These are phyloP conservation scores for Schizothecium vesticola DNA, from an alignment of 495 filamentous ascomycete genomes.

Conservation along the genomic window DNA sequence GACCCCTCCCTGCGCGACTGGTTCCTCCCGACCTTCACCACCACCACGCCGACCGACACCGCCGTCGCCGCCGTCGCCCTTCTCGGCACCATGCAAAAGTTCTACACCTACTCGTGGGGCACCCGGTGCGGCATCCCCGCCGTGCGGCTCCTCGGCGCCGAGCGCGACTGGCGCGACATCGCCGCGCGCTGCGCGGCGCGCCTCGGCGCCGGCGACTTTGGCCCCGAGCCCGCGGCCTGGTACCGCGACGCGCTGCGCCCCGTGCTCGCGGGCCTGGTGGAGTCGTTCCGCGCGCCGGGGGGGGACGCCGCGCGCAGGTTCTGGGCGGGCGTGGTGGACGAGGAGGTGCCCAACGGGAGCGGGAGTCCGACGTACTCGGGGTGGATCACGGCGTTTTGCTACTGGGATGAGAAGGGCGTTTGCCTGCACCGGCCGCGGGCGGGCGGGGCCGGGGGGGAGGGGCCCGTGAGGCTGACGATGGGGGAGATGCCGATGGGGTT, in stretches of 20 bases:
- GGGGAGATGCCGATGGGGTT: slow-evolving; percentile 37
- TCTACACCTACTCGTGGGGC: slow-evolving; percentile 38
- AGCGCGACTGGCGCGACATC: slow-evolving; percentile 36
- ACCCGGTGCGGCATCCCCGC: slow-evolving; percentile 38
- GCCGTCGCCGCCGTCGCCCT: slow-evolving; percentile 39
- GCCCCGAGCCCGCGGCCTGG: slow-evolving; percentile 28
- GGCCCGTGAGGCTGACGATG: slow-evolving; percentile 20
- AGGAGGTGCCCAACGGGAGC: slow-evolving; percentile 31
- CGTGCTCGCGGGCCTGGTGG: slow-evolving; percentile 31
- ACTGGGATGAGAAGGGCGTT: slow-evolving; percentile 37
- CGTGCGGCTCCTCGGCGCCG: slow-evolving; percentile 38
- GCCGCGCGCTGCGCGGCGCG: slow-evolving; percentile 26
- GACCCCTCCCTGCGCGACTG: slow-evolving; percentile 35
- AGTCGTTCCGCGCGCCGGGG: slow-evolving; percentile 31
- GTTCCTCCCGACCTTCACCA: slow-evolving; percentile 43
- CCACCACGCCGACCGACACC: slow-evolving; percentile 38
- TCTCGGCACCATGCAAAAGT: slow-evolving; percentile 45
- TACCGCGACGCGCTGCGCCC: slow-evolving; percentile 25
- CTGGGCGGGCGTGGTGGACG: slow-evolving; percentile 32
- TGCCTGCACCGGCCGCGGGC: slow-evolving; percentile 25
- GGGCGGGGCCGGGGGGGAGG: slow-evolving; percentile 3
- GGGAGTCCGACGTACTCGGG: slow-evolving; percentile 34
- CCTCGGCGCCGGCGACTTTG: slow-evolving; percentile 24
- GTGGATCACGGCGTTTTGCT: slow-evolving; percentile 41
- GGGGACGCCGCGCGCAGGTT: slow-evolving; percentile 22